phyloP scores from a whole-genome alignment of 2,329 filamentous ascomycete genomes.

The Bisporella sp. region DNA sequence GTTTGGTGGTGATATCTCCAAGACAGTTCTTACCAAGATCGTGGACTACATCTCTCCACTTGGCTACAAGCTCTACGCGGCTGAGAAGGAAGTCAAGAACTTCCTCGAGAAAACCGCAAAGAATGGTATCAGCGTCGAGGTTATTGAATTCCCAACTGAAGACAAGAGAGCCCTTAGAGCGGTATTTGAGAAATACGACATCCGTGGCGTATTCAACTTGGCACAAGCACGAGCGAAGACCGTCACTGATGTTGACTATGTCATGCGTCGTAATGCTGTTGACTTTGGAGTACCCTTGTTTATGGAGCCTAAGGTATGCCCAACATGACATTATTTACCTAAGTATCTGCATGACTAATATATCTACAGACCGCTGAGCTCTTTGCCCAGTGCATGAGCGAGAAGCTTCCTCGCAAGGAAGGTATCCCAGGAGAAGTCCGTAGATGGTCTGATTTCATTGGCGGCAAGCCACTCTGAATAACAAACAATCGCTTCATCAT shows the following conservation, averaged over 20 bases:
- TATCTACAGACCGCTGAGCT: slow-evolving; percentile 75
- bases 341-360: slow-evolving; percentile 1
- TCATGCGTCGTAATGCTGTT: slow-evolving; percentile 96
- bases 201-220: slow-evolving; percentile 92
- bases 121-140: slow-evolving; percentile 65
- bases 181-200: slow-evolving; percentile 95
- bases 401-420: slow-evolving; percentile 84
- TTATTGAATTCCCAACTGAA: slow-evolving; percentile 94
- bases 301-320: slow-evolving; percentile 90
- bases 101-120: slow-evolving; percentile 70
- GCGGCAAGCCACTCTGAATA: slow-evolving; percentile 67
- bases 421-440: slow-evolving; percentile 88
- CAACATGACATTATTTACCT: not conserved
- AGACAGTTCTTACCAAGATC: slow-evolving; percentile 65
- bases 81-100: slow-evolving; percentile 71
- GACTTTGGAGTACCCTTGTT: slow-evolving; percentile 97
- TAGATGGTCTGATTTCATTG: slow-evolving; percentile 93
- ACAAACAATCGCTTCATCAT: too few species aligned
- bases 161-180: slow-evolving; percentile 93
- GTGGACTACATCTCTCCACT: slow-evolving; percentile 83
- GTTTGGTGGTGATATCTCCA: slow-evolving; percentile 76
- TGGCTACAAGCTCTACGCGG: slow-evolving; percentile 91
- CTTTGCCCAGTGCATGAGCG: slow-evolving; percentile 94
- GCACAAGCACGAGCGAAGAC: slow-evolving; percentile 78
- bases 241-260: slow-evolving; percentile 86